Base-by-base conservation (phyloP, 768 basidiomycete genomes). In the Lactarius hengduanensis region DNA sequence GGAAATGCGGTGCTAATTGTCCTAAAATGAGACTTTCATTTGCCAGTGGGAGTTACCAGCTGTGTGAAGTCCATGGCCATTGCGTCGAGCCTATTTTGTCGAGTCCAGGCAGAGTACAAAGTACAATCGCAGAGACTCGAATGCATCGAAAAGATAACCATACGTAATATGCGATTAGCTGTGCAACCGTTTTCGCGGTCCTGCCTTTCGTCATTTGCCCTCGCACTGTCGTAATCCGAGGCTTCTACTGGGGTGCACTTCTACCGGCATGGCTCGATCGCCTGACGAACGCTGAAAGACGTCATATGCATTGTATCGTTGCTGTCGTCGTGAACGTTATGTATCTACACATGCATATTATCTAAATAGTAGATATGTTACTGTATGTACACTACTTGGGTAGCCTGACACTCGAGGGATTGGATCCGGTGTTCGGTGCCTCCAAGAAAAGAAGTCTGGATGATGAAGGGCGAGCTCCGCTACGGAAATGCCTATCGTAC, bases 201-300 rank as follows among this genome's bases (percentile, higher is more conserved):
- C 2, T 38, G 36, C 11, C 11, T 38, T 38, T 38, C 36, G 32
- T 56, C 53, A 26, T 47, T 34, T n/a, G 15, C 9, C 55, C 30
- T 34, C 36, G n/a, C 28, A 20, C 72, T 71, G 59, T 69, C 57
- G 63, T 20, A 26, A 26, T 63, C 71, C 45, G 54, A 40, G 47
- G 43, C 63, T 59, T 50, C 68, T 62, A 91, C 74, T 92, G 90
- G 88, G 84, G 82, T 60, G 80, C 81, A 59, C 77, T 92, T 63
- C 80, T 92, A 78, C 34, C 73, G 74, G 34, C 82, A 79, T 71
- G 80, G 80, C 64, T 74, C 82, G 40, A 81, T 83, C 71, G 74
- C 81, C 55, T 80, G 72, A 77, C 38, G 16, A 40, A 47, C 18
- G 11, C 38, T 13, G 50, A 55, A 47, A 32, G 11, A 55, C 30